Evolutionary conservation across 2,329 filamentous ascomycete genomes (phyloP), one percentile per base, ranked within the genome.

Genomic region (Atkinsonella texensis): DNA sequence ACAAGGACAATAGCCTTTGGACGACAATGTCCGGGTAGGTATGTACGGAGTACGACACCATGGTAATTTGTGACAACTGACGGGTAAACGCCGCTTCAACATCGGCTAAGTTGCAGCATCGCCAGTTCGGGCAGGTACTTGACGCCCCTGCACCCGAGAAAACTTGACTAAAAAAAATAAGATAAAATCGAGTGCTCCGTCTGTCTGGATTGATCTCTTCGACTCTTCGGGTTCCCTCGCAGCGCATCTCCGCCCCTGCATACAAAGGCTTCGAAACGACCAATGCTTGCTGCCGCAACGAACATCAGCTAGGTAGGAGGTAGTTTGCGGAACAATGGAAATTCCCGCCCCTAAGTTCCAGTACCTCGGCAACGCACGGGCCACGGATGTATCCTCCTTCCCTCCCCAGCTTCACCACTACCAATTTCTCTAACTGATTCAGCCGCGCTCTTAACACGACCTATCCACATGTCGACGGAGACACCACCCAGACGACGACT

Each of bases 361-460:
- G 46, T 51, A 44, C 54, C 47, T 49, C 39, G 18, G 35, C 43
- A 44, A 28, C 55, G 63, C 64, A 62, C 60, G 60, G 61, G 55
- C 64, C 65, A 59, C 50, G 28, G 41, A 48, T 35, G 56, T 53
- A 52, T 56, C 46, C 53, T 49, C 53, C 51, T 52, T 52, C 45
- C 51, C 7, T 28, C 50, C 35, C 40, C 52, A 38, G 17, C 42
- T 53, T 63, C 63, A 63, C 63, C 68, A 70, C 68, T 70, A 70
- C 59, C 68, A 70, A 68, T 70, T 71, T 70, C 65, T 57, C 60
- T 18, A 58, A 58, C 63, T 60, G 62, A 59, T 61, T 61, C 60
- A 63, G 60, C 60, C 56, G 55, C 52, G 56, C 55, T 56, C 63
- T 65, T 70, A 70, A 68, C 68, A 69, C 56, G 58, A 51, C 55